These are phyloP conservation scores for Nidula microcarpa DNA, from an alignment of 768 basidiomycete genomes.

Conservation along the genomic window DNA sequence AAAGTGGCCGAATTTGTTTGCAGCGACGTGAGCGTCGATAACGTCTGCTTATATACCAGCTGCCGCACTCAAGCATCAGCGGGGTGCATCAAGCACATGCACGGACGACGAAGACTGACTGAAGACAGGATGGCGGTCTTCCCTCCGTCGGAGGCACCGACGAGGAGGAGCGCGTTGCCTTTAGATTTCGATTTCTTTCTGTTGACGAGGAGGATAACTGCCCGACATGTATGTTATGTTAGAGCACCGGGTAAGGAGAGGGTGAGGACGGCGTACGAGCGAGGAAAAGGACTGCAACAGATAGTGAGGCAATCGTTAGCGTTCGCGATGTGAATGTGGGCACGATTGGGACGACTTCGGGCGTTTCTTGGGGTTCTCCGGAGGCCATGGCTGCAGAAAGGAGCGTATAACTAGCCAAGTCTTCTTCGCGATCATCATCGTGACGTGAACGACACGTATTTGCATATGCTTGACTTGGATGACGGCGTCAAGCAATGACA, in stretches of 20 bases:
- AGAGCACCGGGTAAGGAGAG: neutral
- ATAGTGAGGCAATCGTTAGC: conserved; percentile 37
- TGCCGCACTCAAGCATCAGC: conserved; percentile 28
- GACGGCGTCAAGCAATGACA: no score
- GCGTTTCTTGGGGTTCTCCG: conserved; percentile 16
- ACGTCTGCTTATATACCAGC: conserved; percentile 62
- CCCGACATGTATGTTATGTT: neutral
- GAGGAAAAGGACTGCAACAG: conserved; percentile 37
- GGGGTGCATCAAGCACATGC: neutral
- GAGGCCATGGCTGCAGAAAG: conserved; percentile 7
- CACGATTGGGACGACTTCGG: conserved; percentile 32
- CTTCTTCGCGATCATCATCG: no score
- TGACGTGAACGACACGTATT: no score
- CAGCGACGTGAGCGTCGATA: conserved; percentile 74
- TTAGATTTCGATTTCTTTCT: conserved; percentile 40
- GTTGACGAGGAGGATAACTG: conserved; percentile 43
- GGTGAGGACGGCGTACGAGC: conserved; percentile 30
- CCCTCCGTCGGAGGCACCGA: conserved; percentile 73
- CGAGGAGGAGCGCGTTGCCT: conserved; percentile 67
- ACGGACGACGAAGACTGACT: conserved; percentile 35
- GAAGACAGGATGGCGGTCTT: conserved; percentile 77
- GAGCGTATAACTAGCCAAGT: no score
- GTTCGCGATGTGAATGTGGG: conserved; percentile 33
- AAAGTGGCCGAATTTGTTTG: conserved; percentile 63
- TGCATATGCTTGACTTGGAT: no score